Percentiles rank a stretch among this genome's conserved stretches.
phyloP scores from a whole-genome alignment of 2,329 filamentous ascomycete genomes.

The Aspergillus proliferans region DNA sequence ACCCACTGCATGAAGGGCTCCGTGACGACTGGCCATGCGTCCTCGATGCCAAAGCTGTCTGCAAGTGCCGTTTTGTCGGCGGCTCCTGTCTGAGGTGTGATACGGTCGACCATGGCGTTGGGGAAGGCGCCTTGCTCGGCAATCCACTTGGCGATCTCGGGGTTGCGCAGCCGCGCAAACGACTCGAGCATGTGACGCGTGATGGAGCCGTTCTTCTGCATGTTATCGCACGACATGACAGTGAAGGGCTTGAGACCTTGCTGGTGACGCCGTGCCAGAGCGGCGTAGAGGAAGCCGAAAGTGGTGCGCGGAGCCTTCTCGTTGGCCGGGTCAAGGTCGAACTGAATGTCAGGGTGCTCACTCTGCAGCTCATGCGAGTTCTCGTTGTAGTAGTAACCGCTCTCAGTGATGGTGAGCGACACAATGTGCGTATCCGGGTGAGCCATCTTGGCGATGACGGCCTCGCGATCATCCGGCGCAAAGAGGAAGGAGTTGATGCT shows the following conservation, averaged over 20 bases:
- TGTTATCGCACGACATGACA: constrained; percentile 52
- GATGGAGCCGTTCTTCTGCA: constrained; percentile 53
- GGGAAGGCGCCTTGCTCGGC: constrained; percentile 45
- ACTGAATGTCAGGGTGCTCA: constrained; percentile 46
- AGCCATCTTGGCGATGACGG: constrained; percentile 51
- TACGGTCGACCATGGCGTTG: constrained; percentile 53
- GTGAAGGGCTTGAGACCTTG: constrained; percentile 49
- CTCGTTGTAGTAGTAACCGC: constrained; percentile 54
- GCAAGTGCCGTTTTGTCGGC: constrained; percentile 43
- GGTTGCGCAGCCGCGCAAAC: constrained; percentile 45
- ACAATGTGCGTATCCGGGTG: constrained; percentile 51
- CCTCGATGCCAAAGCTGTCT: constrained; percentile 43
- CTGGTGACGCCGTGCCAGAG: constrained; percentile 41
- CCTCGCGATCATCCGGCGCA: constrained; percentile 47
- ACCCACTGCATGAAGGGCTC: constrained; percentile 55
- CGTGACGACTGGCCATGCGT: constrained; percentile 50
- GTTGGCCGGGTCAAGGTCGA: constrained; percentile 41
- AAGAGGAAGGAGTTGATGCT: constrained; percentile 51
- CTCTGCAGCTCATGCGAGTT: constrained; percentile 49
- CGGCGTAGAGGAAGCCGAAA: constrained; percentile 50
- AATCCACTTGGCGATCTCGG: constrained; percentile 47
- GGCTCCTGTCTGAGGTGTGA: constrained; percentile 46
- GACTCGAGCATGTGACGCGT: constrained; percentile 48
- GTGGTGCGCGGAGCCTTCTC: constrained; percentile 42
- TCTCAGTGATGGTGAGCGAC: constrained; percentile 52